These are phyloP conservation scores for Phaeoacremonium minimum DNA, from an alignment of 2,329 filamentous ascomycete species.

Conservation along the genomic window DNA sequence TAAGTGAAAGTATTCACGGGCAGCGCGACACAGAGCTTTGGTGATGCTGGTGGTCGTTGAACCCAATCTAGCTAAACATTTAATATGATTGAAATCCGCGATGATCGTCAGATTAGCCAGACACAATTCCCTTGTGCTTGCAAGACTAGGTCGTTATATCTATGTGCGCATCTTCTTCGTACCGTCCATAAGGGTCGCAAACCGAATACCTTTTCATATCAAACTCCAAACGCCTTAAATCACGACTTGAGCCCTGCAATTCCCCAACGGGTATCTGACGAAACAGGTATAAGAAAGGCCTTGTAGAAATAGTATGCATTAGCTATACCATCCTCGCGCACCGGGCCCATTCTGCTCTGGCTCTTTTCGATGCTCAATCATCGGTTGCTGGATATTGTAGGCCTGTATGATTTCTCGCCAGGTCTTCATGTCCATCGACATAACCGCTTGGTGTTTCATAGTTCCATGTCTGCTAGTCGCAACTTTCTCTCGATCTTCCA, in stretches of 20 bases:
- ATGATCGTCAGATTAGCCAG: no score
- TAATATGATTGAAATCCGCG: no score
- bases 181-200: background rate
- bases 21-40: no score
- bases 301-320: background rate
- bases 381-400: conserved; percentile 71
- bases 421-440: conserved; percentile 79
- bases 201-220: conserved; percentile 1
- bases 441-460: conserved; percentile 77
- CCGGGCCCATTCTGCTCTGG: conserved; percentile 45
- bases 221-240: background rate
- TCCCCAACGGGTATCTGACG: no score
- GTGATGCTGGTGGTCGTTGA: no score
- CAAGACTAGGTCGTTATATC: background rate
- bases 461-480: conserved; percentile 43
- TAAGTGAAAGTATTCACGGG: no score
- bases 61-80: no score
- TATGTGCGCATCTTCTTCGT: background rate
- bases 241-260: background rate
- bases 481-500: conserved; percentile 24
- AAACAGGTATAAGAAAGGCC: no score
- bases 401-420: conserved; percentile 76
- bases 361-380: conserved; percentile 80
- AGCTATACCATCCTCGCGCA: conserved; percentile 61
- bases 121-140: conserved; percentile 1